A percentile compares a stretch with the other conserved stretches of the same genome.
These are phyloP conservation scores for Pythium vanterpoolii DNA, from an alignment of 352 stramenopile genomes.

Conservation along the genomic window DNA sequence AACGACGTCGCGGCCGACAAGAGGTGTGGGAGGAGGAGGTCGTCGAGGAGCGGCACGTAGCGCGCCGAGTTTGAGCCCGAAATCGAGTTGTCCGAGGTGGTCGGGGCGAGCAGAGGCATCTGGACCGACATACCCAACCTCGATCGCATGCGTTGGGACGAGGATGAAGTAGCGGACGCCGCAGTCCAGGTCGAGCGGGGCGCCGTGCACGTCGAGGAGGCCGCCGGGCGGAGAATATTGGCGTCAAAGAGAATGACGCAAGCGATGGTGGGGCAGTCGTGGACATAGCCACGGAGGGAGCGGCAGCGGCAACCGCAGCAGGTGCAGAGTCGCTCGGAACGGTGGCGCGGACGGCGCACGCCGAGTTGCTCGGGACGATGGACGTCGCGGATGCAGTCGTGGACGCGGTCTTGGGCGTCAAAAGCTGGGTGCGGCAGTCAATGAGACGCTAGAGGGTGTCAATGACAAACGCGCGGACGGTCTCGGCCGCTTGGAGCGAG, in stretches of 20 bases:
- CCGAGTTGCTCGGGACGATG: not conserved
- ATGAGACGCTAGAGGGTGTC: not conserved
- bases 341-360: too few species aligned
- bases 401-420: too few species aligned
- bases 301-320: too few species aligned
- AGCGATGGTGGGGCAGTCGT: not conserved
- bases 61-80: too few species aligned
- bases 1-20: not conserved
- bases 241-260: not conserved
- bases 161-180: not conserved
- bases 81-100: too few species aligned
- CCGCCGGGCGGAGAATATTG: too few species aligned
- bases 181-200: not conserved
- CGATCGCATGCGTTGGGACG: not conserved
- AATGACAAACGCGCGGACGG: not conserved
- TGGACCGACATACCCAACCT: too few species aligned
- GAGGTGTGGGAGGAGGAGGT: not conserved
- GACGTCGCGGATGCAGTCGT: too few species aligned
- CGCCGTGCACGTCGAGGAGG: too few species aligned
- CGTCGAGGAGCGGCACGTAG: not conserved
- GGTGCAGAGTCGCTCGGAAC: too few species aligned
- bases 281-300: not conserved
- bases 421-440: not conserved
- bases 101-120: too few species aligned
- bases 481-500: not conserved